Percentiles rank a stretch among this genome's conserved stretches.
Conservation (phyloP, 208 protist species). For the Leishmania braziliensis region DNA sequence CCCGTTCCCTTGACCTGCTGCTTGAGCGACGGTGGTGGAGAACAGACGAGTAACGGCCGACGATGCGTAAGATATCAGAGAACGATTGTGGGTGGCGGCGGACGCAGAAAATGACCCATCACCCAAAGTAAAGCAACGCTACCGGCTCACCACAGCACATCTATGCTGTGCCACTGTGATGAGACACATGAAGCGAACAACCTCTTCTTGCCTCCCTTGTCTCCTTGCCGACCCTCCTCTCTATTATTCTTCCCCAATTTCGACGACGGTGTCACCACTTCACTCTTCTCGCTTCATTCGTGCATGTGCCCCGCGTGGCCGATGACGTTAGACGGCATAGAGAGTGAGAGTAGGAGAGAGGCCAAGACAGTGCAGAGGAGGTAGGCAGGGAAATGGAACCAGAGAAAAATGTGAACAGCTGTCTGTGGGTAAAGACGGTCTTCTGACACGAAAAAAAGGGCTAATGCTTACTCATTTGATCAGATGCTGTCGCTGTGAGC, state of each 20-base stretch:
- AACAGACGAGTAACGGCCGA: background rate
- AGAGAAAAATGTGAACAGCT: background rate
- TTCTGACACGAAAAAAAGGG: background rate
- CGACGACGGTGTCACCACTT: background rate
- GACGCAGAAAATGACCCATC: background rate
- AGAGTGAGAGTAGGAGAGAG: background rate
- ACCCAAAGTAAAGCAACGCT: background rate
- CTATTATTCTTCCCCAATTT: background rate
- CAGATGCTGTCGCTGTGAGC: background rate
- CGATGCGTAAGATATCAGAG: background rate
- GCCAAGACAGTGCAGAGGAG: background rate
- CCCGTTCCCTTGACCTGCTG: background rate
- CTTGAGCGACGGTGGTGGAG: background rate
- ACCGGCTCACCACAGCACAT: background rate
- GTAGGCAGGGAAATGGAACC: background rate
- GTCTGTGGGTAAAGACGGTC: background rate
- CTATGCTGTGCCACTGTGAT: background rate
- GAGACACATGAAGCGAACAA: background rate
- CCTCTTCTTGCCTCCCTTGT: background rate
- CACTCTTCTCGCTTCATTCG: background rate
- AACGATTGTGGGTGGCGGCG: background rate
- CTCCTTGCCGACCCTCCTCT: background rate
- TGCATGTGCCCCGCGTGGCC: background rate
- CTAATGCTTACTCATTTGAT: slow-evolving; percentile 10
- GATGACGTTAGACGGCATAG: background rate